Evolutionary conservation across 1,139 yeast species (phyloP).

Genomic region (Williopsis jadinii): DNA sequence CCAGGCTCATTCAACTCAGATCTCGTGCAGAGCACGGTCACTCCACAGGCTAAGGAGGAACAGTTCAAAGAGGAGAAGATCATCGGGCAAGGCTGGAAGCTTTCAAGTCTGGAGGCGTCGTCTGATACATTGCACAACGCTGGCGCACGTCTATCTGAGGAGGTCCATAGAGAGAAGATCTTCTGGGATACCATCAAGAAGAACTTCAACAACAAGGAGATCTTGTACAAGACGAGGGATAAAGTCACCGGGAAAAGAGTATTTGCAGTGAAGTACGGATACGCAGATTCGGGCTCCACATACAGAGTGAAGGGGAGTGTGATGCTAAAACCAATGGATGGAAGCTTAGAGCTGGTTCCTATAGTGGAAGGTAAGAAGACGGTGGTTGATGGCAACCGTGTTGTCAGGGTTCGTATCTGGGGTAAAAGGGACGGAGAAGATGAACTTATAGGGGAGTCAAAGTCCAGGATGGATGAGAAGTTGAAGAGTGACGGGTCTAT

Average conservation of each 20-base stretch:
- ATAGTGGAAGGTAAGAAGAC: slow-evolving; percentile 1
- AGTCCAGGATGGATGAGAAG: slow-evolving; percentile 18
- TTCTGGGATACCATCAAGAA: slow-evolving; percentile 59
- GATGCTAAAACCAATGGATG: slow-evolving; percentile 28
- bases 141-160: slow-evolving; percentile 43
- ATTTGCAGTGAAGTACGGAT: slow-evolving; percentile 83
- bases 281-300: slow-evolving; percentile 82
- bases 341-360: slow-evolving; percentile 29
- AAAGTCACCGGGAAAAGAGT: slow-evolving; percentile 38
- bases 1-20: slow-evolving; percentile 77
- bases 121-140: slow-evolving; percentile 46
- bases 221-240: slow-evolving; percentile 62
- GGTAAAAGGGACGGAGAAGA: not conserved
- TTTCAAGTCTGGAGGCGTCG: slow-evolving; percentile 57
- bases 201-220: slow-evolving; percentile 53
- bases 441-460: slow-evolving; percentile 24
- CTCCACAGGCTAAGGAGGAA: slow-evolving; percentile 19
- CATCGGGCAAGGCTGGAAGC: slow-evolving; percentile 82
- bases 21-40: slow-evolving; percentile 27
- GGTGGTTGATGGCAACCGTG: slow-evolving; percentile 19
- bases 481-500: slow-evolving; percentile 28
- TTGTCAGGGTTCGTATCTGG: slow-evolving; percentile 46
- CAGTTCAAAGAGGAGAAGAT: slow-evolving; percentile 29
- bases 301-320: slow-evolving; percentile 74
- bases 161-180: slow-evolving; percentile 52